Percentiles rank a stretch among this genome's conserved stretches.
phyloP scores from a whole-genome alignment of 192 early-diverging fungal genomes.

The Backusella psychrophila region DNA sequence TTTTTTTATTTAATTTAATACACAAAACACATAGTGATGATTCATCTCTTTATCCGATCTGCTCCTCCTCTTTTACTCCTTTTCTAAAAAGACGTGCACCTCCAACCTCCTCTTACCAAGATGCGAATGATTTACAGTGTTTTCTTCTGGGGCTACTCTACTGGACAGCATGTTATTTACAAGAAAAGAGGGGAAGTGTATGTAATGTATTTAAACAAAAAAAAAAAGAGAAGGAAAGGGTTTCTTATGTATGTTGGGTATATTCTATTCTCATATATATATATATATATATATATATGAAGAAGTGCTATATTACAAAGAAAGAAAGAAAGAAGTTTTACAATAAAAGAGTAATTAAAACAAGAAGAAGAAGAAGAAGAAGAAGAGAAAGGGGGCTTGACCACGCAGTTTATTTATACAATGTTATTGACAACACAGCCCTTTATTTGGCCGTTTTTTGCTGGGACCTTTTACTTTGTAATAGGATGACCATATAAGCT shows the following conservation, averaged over 20 bases:
- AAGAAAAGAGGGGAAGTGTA: background rate
- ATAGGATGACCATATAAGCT: background rate
- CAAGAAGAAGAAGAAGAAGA: background rate
- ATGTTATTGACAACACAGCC: background rate
- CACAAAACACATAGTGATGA: background rate
- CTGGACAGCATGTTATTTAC: background rate
- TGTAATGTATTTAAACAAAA: background rate
- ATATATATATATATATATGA: background rate
- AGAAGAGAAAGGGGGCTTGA: background rate
- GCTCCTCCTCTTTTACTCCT: background rate
- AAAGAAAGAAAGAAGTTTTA: background rate
- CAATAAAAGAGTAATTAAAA: background rate
- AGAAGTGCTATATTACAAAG: background rate
- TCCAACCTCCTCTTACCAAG: background rate
- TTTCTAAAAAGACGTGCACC: background rate
- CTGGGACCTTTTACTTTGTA: background rate
- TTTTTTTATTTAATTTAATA: background rate
- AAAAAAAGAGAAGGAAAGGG: background rate
- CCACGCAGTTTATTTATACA: background rate
- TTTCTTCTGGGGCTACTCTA: conserved; percentile 5
- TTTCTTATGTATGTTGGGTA: background rate
- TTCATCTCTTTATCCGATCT: background rate
- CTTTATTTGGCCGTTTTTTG: background rate
- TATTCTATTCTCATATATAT: background rate
- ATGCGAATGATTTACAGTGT: background rate